A percentile compares a stretch with the other conserved stretches of the same genome.
These are phyloP conservation scores for Penicillium manginii DNA, from an alignment of 495 filamentous ascomycete genomes.

Conservation along the genomic window DNA sequence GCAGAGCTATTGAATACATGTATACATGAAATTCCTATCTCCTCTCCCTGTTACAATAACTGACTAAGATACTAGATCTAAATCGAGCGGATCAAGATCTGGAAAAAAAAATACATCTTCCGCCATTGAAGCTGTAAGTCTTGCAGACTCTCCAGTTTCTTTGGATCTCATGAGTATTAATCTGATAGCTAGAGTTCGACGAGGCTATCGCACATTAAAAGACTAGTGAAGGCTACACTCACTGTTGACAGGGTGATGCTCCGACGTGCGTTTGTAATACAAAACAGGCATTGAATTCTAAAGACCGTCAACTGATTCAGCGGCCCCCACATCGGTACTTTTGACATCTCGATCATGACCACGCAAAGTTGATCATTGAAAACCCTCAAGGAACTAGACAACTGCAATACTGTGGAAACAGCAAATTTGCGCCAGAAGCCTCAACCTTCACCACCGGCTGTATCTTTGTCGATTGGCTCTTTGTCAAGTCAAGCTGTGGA, in stretches of 20 bases:
- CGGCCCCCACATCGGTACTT: conserved; percentile 3
- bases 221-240: neutral
- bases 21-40: neutral
- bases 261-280: neutral
- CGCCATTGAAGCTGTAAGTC: neutral
- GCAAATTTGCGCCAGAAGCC: neutral
- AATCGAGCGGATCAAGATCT: neutral
- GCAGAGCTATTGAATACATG: conserved; percentile 9
- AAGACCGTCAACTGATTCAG: neutral
- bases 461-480: neutral
- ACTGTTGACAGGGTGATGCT: neutral
- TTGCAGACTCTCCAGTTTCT: neutral
- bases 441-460: neutral
- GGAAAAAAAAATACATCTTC: neutral
- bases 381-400: neutral
- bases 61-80: neutral
- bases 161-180: neutral
- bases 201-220: neutral
- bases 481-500: neutral
- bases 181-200: neutral
- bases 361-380: neutral
- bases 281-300: neutral
- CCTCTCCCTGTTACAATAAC: neutral
- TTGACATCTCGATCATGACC: conserved; percentile 5
- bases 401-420: neutral